phyloP scores from a whole-genome alignment of 225 moss, liverwort and hornwort species.

The Asterella californica region DNA sequence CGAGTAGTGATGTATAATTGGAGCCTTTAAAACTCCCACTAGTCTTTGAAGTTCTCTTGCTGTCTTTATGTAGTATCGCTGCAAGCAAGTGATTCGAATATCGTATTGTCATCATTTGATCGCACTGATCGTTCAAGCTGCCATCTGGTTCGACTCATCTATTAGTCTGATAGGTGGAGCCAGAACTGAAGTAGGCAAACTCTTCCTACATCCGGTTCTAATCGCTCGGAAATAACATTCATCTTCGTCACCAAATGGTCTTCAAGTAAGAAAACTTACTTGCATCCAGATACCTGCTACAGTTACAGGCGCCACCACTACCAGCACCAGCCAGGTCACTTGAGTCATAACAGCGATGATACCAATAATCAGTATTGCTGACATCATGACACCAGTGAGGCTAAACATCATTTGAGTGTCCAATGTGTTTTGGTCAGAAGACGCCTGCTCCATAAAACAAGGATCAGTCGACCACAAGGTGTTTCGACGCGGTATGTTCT shows the following conservation, averaged over 20 bases:
- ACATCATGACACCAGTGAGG: conserved; percentile 45
- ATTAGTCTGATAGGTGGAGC: neutral
- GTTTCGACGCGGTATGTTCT: neutral
- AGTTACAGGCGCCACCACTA: conserved; percentile 57
- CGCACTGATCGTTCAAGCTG: neutral
- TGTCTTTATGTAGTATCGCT: conserved; percentile 78
- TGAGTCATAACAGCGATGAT: conserved; percentile 63
- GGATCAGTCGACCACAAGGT: neutral
- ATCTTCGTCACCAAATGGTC: neutral
- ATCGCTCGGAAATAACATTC: neutral
- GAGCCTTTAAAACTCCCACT: conserved; percentile 63
- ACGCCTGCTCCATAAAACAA: conserved; percentile 49
- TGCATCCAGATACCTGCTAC: conserved; percentile 51
- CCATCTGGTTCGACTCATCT: neutral
- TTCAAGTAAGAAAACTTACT: conserved; percentile 42
- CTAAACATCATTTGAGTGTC: conserved; percentile 50
- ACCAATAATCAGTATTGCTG: conserved; percentile 52
- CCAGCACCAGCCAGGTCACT: conserved; percentile 63
- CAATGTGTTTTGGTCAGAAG: conserved; percentile 75
- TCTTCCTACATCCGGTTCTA: neutral
- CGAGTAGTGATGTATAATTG: conserved; percentile 86
- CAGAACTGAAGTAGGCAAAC: neutral
- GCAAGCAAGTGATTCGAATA: conserved; percentile 17
- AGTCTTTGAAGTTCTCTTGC: conserved; percentile 78
- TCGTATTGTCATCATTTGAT: neutral